phyloP scores from a whole-genome alignment of 257 asterid genomes.

The Solanum virginianum region DNA sequence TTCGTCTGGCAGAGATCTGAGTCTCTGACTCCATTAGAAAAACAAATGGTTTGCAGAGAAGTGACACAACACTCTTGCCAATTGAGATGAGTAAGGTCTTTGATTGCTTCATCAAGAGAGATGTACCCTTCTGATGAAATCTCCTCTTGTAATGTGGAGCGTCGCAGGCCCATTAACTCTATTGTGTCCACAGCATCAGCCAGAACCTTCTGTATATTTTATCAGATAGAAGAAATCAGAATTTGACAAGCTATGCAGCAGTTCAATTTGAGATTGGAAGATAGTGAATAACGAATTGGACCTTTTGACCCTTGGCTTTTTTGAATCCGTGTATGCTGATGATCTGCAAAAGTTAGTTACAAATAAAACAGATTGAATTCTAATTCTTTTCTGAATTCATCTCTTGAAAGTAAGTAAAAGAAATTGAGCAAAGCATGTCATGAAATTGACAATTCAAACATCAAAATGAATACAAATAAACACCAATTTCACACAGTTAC shows the following conservation, averaged over 20 bases:
- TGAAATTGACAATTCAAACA: neutral
- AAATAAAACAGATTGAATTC: neutral
- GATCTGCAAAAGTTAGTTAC: constrained; percentile 3
- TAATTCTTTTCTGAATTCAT: neutral
- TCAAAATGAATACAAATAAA: neutral
- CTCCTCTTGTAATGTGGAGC: constrained; percentile 38
- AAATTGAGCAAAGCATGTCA: neutral
- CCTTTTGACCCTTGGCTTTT: constrained; percentile 6
- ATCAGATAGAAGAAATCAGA: neutral
- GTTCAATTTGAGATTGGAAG: neutral
- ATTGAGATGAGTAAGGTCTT: constrained; percentile 36
- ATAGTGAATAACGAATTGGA: neutral
- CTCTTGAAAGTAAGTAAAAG: neutral
- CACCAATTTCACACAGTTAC: neutral
- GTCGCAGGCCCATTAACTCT: constrained; percentile 39
- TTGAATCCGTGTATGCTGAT: constrained; percentile 23
- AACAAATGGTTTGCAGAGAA: constrained; percentile 28
- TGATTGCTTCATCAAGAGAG: constrained; percentile 28
- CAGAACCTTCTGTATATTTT: constrained; percentile 17
- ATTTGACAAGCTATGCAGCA: neutral
- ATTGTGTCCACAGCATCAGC: constrained; percentile 28
- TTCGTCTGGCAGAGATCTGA: neutral
- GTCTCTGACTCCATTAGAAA: neutral
- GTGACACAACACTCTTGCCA: constrained; percentile 73
- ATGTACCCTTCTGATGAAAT: constrained; percentile 29